phyloP scores from a whole-genome alignment of 192 early-diverging fungal genomes.

The Coemansia sp. region DNA sequence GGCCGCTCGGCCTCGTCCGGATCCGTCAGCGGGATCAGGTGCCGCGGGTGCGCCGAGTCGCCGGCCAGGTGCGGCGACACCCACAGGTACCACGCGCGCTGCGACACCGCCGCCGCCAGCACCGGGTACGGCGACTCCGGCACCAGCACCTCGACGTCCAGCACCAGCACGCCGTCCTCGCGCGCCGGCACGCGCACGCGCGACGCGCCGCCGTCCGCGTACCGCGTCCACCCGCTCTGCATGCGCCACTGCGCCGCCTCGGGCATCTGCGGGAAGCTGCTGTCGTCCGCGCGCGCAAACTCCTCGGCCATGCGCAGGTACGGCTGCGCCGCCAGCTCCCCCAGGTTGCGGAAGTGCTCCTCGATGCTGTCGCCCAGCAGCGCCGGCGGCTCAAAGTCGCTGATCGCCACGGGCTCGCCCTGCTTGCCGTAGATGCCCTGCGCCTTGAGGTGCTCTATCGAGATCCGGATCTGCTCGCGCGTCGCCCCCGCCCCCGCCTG shows the following conservation, averaged over 20 bases:
- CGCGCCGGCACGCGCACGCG: constrained; percentile 52
- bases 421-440: constrained; percentile 44
- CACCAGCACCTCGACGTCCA: constrained; percentile 82
- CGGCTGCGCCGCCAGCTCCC: constrained; percentile 57
- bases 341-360: constrained; percentile 75
- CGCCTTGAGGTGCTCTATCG: constrained; percentile 37
- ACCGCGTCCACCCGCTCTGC: constrained; percentile 78
- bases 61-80: constrained; percentile 72
- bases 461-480: constrained; percentile 28
- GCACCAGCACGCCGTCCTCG: constrained; percentile 65
- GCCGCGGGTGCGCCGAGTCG: constrained; percentile 40
- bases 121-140: constrained; percentile 67
- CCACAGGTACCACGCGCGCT: constrained; percentile 87
- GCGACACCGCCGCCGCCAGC: constrained; percentile 74
- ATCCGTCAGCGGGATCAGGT: constrained; percentile 62
- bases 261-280: constrained; percentile 38
- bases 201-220: constrained; percentile 48
- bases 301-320: constrained; percentile 54
- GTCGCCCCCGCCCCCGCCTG: constrained; percentile 13
- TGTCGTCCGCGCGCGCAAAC: constrained; percentile 31
- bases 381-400: constrained; percentile 53
- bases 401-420: constrained; percentile 30
- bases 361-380: constrained; percentile 59
- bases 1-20: constrained; percentile 14
- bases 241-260: constrained; percentile 54